Evolutionary conservation across 2,329 filamentous ascomycete genomes (phyloP), one percentile per base, ranked within the genome.

Genomic region (Plectosphaerella cucumerina): DNA sequence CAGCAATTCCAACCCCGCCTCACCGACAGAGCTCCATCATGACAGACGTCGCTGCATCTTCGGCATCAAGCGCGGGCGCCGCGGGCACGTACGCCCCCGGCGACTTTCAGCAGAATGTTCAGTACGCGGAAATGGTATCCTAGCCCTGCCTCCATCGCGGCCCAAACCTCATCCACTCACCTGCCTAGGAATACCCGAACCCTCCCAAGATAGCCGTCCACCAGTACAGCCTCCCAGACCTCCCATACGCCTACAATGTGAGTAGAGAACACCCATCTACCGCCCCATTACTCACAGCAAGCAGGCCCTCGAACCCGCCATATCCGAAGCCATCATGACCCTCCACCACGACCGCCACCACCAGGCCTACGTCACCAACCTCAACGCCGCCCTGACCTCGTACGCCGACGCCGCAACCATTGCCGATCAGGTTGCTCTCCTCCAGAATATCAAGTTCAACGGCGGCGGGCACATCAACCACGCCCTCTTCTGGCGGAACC

Each of bases 261-360:
- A 39, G 35, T 39, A 5, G 5, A 5, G 14, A 15, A 39, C 35
- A 15, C 12, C 14, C 35, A 18, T 5, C 5, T 26, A 9, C 23
- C 23, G 23, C 5, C 35, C 12, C 35, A 15, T 5, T 12, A 39
- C 35, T 39, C 35, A 39, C 3, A n/a, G 18, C 18, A n/a, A 39
- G 15, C 35, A 35, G 34, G 86, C 85, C 49, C 82, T 90, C 57
- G 86, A 90, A 69, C 66, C 66, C 15, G 56, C 63, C 35, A 76
- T 92, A 72, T 88, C 84, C 46, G 86, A 86, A 70, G 84, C 89
- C 71, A 92, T 92, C 74, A 91, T 92, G 88, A 86, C 90, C 72
- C 78, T 90, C 39, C 88, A 92, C 77, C 85, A 92, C 79, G 85
- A 81, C 70, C 88, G 86, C 67, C 88, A 92, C 77, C 88, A 92